These are phyloP conservation scores for Phytopythium chamaehyphon DNA, from an alignment of 352 stramenopile genomes.

Conservation along the genomic window DNA sequence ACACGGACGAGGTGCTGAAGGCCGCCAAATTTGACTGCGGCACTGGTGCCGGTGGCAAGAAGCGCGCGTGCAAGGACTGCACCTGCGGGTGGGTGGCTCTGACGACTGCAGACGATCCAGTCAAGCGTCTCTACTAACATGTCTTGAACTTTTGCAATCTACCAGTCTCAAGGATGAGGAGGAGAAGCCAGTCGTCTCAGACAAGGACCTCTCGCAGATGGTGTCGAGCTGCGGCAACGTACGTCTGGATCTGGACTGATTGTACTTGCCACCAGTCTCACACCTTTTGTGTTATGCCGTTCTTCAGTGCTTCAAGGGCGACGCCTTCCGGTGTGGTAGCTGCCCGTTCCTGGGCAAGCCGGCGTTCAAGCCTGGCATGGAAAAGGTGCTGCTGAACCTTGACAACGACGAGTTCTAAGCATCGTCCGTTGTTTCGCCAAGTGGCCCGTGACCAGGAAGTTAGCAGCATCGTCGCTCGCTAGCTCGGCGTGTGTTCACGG, in stretches of 20 bases:
- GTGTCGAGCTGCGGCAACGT: conserved; percentile 85
- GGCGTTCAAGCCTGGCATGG: conserved; percentile 93
- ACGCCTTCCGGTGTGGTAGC: conserved; percentile 95
- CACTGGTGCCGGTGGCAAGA: conserved; percentile 86
- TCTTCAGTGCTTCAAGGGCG: conserved; percentile 93
- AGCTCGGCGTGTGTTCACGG: neutral
- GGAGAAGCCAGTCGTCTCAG: conserved; percentile 66
- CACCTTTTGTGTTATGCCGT: conserved; percentile 13
- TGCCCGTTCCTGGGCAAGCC: conserved; percentile 96
- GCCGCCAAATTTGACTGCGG: conserved; percentile 64
- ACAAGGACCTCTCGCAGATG: conserved; percentile 68
- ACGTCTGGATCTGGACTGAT: conserved; percentile 9
- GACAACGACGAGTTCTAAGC: conserved; percentile 78
- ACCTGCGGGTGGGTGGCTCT: conserved; percentile 86
- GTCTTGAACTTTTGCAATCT: neutral
- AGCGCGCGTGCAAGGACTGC: conserved; percentile 95
- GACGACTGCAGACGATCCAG: too few relatives aligned
- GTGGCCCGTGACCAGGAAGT: too few relatives aligned
- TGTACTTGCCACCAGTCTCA: neutral
- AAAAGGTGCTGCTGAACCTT: conserved; percentile 81
- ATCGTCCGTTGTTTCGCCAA: too few relatives aligned
- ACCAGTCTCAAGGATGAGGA: conserved; percentile 65
- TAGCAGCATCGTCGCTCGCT: neutral
- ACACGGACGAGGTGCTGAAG: conserved; percentile 80
- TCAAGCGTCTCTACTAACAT: too few relatives aligned